Conservation (phyloP, 1,284 basidiomycete species). For the Leccinum proliferum region DNA sequence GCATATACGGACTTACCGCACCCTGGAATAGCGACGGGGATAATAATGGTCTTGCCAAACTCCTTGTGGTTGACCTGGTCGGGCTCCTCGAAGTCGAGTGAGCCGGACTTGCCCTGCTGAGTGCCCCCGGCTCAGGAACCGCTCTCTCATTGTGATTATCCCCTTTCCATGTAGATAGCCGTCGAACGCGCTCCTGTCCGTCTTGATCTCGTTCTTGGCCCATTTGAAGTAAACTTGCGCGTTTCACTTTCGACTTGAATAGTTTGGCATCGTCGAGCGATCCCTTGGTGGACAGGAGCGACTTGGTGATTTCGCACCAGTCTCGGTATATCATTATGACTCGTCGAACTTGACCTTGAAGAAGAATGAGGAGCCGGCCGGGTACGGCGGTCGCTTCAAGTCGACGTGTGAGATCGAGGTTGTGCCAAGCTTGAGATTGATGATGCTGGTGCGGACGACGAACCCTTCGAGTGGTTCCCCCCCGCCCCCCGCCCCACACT, state of each 20-base stretch:
- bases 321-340: conserved; percentile 99
- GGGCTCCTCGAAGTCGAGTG: conserved; percentile 22
- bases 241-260: conserved; percentile 58
- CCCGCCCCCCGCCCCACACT: conserved; percentile 43
- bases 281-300: conserved; percentile 45
- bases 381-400: conserved; percentile 56
- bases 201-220: conserved; percentile 67
- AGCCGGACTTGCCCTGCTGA: conserved; percentile 37
- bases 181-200: conserved; percentile 58
- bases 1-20: conserved; percentile 56
- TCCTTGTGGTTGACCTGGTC: conserved; percentile 18
- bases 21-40: conserved; percentile 90
- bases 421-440: conserved; percentile 29
- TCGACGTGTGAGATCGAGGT: neutral
- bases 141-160: conserved; percentile 81
- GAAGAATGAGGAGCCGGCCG: conserved; percentile 85
- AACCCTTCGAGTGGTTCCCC: conserved; percentile 60
- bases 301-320: conserved; percentile 93
- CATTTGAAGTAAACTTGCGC: conserved; percentile 59
- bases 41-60: conserved; percentile 76
- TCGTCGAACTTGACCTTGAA: conserved; percentile 99
- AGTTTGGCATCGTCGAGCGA: conserved; percentile 32
- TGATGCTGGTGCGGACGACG: conserved; percentile 55
- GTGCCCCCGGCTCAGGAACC: conserved; percentile 70
- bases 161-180: conserved; percentile 69